Evolutionary conservation across 164 flowering plant genomes (phyloP), one percentile per base, ranked within the genome.

Genomic region (Saururus chinensis): DNA sequence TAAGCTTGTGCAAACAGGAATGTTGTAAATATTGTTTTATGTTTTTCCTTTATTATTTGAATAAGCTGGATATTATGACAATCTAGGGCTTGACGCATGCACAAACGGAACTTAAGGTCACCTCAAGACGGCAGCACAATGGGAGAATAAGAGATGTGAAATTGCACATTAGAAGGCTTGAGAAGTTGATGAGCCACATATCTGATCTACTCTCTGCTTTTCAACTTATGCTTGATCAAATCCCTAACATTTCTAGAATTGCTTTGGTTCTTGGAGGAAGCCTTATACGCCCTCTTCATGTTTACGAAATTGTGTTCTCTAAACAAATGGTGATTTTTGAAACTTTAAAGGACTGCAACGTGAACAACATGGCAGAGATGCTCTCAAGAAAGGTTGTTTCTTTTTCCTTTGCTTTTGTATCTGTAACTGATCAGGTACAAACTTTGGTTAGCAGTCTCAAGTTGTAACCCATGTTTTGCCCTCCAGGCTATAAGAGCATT

Each of bases 231-330:
- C 73, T 88, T 40, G 54, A 73, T 56, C 83, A 90, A 72, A 65
- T 60, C 60, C 88, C 90, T 45, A 42, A 71, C 63, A 60, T 87
- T 26, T 73, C 81, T 61, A 72, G 60, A 51, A 77, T 87, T 52
- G 56, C 81, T 49, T 71, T 93, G 76, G 74, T 83, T 70, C 85
- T 93, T 48, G 99, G 99, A 60, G 75, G 79, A 5, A 93, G 87
- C 80, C 85, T 89, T 20, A 16, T 84, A 35, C 83, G 92, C 64
- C 97, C 99, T 56, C 87, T 66, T 11, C 76, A 85, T 74, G 87
- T 83, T 54, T 93, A 85, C 64, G 84, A 88, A 70, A 57, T 90
- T 74, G 62, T 56, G 41, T 88, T 93, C 68, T 68, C 79, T 12
- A 77, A 74, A 60, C 82, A 75, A 57, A 75, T 59, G 49, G 49